Percentiles rank a stretch among this genome's conserved stretches.
These are phyloP conservation scores for Scytalidium lignicola DNA, from an alignment of 2,329 filamentous ascomycete species.

Conservation along the genomic window DNA sequence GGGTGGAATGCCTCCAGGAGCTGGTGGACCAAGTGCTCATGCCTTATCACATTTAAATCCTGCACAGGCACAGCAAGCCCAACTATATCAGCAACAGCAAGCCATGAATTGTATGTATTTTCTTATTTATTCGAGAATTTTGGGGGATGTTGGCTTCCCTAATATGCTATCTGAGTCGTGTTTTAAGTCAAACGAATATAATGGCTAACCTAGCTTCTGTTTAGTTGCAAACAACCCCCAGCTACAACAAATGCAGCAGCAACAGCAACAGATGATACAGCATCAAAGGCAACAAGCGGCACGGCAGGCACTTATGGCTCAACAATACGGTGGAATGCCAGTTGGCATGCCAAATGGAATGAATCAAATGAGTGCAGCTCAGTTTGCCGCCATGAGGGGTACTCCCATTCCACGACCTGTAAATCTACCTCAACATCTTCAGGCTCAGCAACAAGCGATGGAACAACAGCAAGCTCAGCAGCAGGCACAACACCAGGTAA, in stretches of 20 bases:
- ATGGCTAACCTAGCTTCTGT: slow-evolving; percentile 13
- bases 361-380: slow-evolving; percentile 44
- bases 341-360: slow-evolving; percentile 51
- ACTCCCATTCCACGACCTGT: slow-evolving; percentile 37
- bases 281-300: slow-evolving; percentile 40
- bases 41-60: slow-evolving; percentile 69
- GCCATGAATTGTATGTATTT: slow-evolving; percentile 20
- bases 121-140: not conserved
- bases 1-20: slow-evolving; percentile 68
- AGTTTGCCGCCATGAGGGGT: slow-evolving; percentile 46
- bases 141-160: not conserved
- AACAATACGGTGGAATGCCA: slow-evolving; percentile 49
- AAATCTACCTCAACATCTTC: slow-evolving; percentile 39
- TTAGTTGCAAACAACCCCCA: slow-evolving; percentile 29
- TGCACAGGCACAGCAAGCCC: slow-evolving; percentile 31
- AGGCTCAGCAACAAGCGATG: slow-evolving; percentile 32
- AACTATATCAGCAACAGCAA: slow-evolving; percentile 38
- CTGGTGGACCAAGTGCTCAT: slow-evolving; percentile 54
- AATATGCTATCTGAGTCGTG: not conserved
- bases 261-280: slow-evolving; percentile 51
- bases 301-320: slow-evolving; percentile 48
- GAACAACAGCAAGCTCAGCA: slow-evolving; percentile 35
- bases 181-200: slow-evolving; percentile 1
- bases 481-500: slow-evolving; percentile 27
- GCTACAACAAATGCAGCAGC: slow-evolving; percentile 40